Percentiles rank a stretch among this genome's conserved stretches.
These are phyloP conservation scores for Avena eriantha DNA, from an alignment of 176 grass and related monocot genomes.

Conservation along the genomic window DNA sequence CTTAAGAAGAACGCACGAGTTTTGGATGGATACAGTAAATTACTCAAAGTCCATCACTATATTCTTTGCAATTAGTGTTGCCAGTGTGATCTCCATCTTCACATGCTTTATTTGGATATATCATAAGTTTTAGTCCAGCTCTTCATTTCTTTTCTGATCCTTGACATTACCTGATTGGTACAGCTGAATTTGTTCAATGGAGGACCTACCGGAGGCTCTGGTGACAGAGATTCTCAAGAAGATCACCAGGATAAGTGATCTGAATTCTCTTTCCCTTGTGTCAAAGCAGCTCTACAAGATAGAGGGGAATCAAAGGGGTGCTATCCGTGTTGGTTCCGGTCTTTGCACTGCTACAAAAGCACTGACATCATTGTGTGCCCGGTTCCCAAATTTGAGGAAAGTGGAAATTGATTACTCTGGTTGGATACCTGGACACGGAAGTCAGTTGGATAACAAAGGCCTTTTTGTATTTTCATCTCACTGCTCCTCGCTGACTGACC, in stretches of 20 bases:
- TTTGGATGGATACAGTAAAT: neutral
- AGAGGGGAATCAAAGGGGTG: constrained; percentile 35
- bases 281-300: constrained; percentile 48
- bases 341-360: neutral
- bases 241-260: constrained; percentile 51
- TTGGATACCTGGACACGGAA: constrained; percentile 52
- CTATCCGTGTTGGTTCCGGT: neutral
- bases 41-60: neutral
- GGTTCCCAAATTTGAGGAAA: constrained; percentile 31
- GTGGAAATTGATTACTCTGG: constrained; percentile 62
- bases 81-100: neutral
- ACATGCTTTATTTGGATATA: neutral
- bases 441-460: constrained; percentile 60
- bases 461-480: constrained; percentile 40
- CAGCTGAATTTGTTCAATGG: constrained; percentile 43
- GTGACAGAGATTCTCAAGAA: constrained; percentile 59
- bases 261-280: constrained; percentile 60
- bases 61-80: neutral
- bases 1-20: neutral
- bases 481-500: constrained; percentile 39
- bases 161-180: neutral
- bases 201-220: constrained; percentile 52
- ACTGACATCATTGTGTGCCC: constrained; percentile 35
- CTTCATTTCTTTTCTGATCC: neutral
- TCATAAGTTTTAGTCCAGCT: neutral